phyloP scores from a whole-genome alignment of 129 eudicot species.

The Scalesia atractyloides region DNA sequence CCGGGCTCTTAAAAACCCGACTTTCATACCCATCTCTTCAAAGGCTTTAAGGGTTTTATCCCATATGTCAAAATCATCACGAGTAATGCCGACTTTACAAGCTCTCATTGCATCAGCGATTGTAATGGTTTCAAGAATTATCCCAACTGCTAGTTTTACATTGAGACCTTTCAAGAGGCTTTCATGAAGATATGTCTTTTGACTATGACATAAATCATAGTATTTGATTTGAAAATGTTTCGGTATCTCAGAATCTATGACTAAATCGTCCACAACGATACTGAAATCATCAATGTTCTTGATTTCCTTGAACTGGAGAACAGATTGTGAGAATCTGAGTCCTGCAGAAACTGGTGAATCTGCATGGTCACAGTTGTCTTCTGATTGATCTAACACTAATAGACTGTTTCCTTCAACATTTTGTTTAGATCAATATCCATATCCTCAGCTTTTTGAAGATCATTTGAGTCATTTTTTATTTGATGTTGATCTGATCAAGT shows the following conservation, averaged over 20 bases:
- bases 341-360: conserved; percentile 30
- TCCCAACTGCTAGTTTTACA: conserved; percentile 55
- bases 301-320: conserved; percentile 43
- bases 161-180: conserved; percentile 54
- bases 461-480: background rate
- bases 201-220: conserved; percentile 69
- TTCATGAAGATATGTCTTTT: conserved; percentile 60
- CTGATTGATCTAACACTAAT: conserved; percentile 30
- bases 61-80: conserved; percentile 53
- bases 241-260: conserved; percentile 65
- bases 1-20: conserved; percentile 54
- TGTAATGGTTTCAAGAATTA: conserved; percentile 61
- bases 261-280: conserved; percentile 53
- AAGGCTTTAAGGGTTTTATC: conserved; percentile 64
- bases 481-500: conserved; percentile 14
- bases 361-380: conserved; percentile 6
- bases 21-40: conserved; percentile 71
- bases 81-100: conserved; percentile 31
- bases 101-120: conserved; percentile 70
- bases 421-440: conserved; percentile 24
- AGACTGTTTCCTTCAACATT: conserved; percentile 12
- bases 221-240: conserved; percentile 49
- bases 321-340: conserved; percentile 55
- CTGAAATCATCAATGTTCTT: conserved; percentile 46
- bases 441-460: conserved; percentile 5